Evolutionary conservation across 495 filamentous ascomycete species (phyloP).

Genomic region (Podospora australis): DNA sequence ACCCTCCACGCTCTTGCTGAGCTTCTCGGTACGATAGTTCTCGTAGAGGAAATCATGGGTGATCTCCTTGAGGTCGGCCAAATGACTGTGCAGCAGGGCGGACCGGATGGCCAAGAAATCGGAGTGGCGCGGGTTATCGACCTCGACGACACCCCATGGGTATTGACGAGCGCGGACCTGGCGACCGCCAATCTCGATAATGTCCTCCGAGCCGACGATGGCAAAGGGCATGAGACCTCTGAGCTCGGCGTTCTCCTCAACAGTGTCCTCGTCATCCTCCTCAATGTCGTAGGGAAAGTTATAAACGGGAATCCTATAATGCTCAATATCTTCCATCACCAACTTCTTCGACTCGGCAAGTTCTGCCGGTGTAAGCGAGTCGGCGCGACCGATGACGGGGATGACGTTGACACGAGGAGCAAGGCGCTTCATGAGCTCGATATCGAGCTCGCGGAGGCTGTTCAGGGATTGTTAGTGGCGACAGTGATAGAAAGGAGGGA

Average conservation of each 20-base stretch:
- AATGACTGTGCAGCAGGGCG: constrained; percentile 91
- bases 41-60: constrained; percentile 99
- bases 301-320: constrained; percentile 99
- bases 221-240: constrained; percentile 97
- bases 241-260: constrained; percentile 97
- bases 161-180: constrained; percentile 93
- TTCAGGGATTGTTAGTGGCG: constrained; percentile 19
- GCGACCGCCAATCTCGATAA: constrained; percentile 86
- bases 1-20: constrained; percentile 97
- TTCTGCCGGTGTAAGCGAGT: constrained; percentile 92
- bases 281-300: constrained; percentile 99
- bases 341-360: constrained; percentile 98
- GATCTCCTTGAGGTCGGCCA: constrained; percentile 97
- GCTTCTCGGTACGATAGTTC: constrained; percentile 99
- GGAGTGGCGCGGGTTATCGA: constrained; percentile 97
- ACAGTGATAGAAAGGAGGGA: neutral
- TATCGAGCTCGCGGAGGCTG: constrained; percentile 95
- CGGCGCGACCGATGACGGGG: constrained; percentile 96
- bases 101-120: constrained; percentile 97
- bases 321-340: constrained; percentile 99
- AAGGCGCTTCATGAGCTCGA: constrained; percentile 98
- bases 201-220: constrained; percentile 94
- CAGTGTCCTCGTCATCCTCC: constrained; percentile 98
- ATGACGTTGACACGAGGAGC: constrained; percentile 98
- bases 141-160: constrained; percentile 97